Evolutionary conservation across 1,284 basidiomycete species (phyloP).

Genomic region (Naganishia sp.): DNA sequence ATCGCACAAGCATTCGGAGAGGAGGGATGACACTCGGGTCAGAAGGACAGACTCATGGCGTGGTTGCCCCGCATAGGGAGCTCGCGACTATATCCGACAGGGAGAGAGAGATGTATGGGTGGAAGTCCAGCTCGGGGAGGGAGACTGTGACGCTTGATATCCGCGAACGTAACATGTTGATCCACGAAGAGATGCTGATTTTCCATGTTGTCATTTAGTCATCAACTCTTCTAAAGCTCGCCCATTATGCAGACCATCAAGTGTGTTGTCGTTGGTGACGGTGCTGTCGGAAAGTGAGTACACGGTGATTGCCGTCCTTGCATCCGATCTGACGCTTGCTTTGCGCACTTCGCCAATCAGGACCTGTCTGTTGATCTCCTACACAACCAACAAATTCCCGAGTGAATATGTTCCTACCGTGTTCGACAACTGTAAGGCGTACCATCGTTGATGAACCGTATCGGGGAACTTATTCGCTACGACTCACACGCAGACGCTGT

Average conservation of each 20-base stretch:
- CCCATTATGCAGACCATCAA: slow-evolving; percentile 88
- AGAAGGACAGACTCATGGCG: too few species aligned
- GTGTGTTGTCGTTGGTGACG: slow-evolving; percentile 98
- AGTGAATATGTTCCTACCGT: slow-evolving; percentile 99
- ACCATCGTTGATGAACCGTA: not conserved
- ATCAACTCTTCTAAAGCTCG: not conserved
- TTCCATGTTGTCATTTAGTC: not conserved
- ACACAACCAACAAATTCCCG: slow-evolving; percentile 98
- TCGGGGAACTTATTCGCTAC: not conserved
- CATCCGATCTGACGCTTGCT: slow-evolving; percentile 27
- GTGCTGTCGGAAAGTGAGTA: slow-evolving; percentile 91
- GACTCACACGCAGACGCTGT: slow-evolving; percentile 73
- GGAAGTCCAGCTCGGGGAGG: too few species aligned
- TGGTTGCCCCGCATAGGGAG: too few species aligned
- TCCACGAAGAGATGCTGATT: not conserved
- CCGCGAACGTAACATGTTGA: not conserved
- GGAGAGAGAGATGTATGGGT: too few species aligned
- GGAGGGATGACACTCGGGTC: too few species aligned
- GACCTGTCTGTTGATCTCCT: slow-evolving; percentile 98
- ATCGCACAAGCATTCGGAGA: too few species aligned
- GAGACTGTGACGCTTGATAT: too few species aligned
- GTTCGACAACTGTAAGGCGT: slow-evolving; percentile 57
- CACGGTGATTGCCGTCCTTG: slow-evolving; percentile 21
- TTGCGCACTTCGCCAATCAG: slow-evolving; percentile 49
- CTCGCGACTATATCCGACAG: too few species aligned